Conservation (phyloP, 2,329 filamentous ascomycete genomes). For the Dactylonectria macrodidyma region DNA sequence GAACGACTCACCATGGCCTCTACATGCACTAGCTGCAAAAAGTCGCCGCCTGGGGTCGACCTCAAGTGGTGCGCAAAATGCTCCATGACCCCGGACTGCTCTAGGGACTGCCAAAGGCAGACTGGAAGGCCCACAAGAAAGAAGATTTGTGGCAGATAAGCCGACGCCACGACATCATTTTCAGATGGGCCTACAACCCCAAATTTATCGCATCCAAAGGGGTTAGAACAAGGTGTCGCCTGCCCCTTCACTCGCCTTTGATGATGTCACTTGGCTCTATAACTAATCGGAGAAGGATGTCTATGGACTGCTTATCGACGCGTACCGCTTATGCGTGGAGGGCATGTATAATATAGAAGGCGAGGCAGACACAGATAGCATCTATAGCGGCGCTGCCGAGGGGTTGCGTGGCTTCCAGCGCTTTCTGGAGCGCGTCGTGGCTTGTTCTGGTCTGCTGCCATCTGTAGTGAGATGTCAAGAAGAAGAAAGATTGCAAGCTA, state of each 20-base stretch:
- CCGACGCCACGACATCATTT: background rate
- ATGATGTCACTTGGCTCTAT: background rate
- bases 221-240: background rate
- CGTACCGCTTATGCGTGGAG: background rate
- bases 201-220: background rate
- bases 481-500: background rate
- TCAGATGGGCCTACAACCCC: background rate
- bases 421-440: background rate
- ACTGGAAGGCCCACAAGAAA: background rate
- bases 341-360: background rate
- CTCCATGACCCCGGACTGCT: background rate
- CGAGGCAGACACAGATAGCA: background rate
- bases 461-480: background rate
- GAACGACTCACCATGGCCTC: background rate
- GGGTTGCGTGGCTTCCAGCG: background rate
- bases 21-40: background rate
- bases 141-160: background rate
- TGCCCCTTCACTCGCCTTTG: background rate
- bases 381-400: background rate
- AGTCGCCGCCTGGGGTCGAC: background rate
- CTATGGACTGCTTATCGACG: background rate
- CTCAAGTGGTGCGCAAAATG: background rate
- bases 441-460: background rate
- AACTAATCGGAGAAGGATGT: background rate
- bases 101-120: background rate